Conservation (phyloP, 1,284 basidiomycete genomes). For the Papiliotrema nemorosa region DNA sequence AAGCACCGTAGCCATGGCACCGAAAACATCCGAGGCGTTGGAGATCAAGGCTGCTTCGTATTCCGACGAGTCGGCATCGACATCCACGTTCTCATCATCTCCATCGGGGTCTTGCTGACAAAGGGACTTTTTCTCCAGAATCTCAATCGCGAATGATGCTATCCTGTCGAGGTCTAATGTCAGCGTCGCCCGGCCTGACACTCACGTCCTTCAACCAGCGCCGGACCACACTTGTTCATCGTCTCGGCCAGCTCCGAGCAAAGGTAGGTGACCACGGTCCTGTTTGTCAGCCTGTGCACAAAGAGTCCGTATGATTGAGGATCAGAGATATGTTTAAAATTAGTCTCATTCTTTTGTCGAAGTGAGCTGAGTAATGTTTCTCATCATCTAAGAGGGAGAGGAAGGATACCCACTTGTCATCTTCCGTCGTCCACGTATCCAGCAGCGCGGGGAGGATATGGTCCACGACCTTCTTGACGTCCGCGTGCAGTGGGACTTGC, state of each 20-base stretch:
- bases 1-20: constrained; percentile 79
- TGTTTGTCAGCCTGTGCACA: constrained; percentile 50
- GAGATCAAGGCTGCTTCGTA: constrained; percentile 95
- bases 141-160: constrained; percentile 71
- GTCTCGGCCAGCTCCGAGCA: constrained; percentile 86
- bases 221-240: constrained; percentile 84
- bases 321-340: constrained; percentile 42
- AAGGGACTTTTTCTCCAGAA: constrained; percentile 86
- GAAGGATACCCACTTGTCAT: constrained; percentile 80
- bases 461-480: constrained; percentile 77
- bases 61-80: constrained; percentile 70
- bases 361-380: constrained; percentile 78
- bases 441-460: constrained; percentile 73
- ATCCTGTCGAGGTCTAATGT: constrained; percentile 70
- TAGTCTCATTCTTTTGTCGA: constrained; percentile 68
- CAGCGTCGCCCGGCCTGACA: constrained; percentile 6
- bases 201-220: constrained; percentile 64
- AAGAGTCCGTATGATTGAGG: constrained; percentile 3
- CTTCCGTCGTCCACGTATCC: constrained; percentile 89
- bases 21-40: constrained; percentile 90
- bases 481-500: constrained; percentile 61
- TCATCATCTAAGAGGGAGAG: constrained; percentile 56
- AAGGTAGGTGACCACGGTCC: constrained; percentile 79
- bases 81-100: constrained; percentile 78
- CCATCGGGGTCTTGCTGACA: constrained; percentile 97